Conservation (phyloP, 441 rosid genomes). For the Kokia cookei region DNA sequence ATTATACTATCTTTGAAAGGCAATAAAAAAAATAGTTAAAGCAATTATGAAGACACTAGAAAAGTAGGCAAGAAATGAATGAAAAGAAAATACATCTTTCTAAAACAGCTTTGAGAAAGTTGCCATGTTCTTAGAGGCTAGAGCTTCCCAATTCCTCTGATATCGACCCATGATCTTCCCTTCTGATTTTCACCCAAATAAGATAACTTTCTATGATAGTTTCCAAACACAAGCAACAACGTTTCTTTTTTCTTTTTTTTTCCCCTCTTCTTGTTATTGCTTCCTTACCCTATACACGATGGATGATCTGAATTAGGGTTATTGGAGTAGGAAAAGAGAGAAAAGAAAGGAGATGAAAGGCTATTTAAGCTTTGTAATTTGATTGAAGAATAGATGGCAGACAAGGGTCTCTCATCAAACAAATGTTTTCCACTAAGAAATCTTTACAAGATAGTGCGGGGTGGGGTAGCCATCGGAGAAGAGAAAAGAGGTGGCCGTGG, state of each 20-base stretch:
- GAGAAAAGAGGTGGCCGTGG: slow-evolving; percentile 54
- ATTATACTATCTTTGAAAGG: not conserved
- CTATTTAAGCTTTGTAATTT: slow-evolving; percentile 16
- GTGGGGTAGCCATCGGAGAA: slow-evolving; percentile 46
- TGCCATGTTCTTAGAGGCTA: slow-evolving; percentile 3
- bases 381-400: not conserved
- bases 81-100: slow-evolving; percentile 6
- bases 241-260: slow-evolving; percentile 3
- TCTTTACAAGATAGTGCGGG: slow-evolving; percentile 41
- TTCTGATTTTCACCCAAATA: slow-evolving; percentile 20
- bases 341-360: slow-evolving; percentile 17
- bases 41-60: slow-evolving; percentile 6
- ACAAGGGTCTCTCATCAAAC: slow-evolving; percentile 10
- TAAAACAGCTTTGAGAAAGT: slow-evolving; percentile 25
- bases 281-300: not conserved
- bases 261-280: not conserved
- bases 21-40: not conserved
- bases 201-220: slow-evolving; percentile 9
- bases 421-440: slow-evolving; percentile 38
- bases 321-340: slow-evolving; percentile 19
- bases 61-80: slow-evolving; percentile 14
- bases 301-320: slow-evolving; percentile 39
- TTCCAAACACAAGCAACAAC: not conserved
- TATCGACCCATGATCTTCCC: not conserved
- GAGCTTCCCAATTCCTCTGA: not conserved